Percentiles rank a stretch among this genome's conserved stretches.
Conservation (phyloP, 352 stramenopile genomes). For the Globisporangium acanthophoron region DNA sequence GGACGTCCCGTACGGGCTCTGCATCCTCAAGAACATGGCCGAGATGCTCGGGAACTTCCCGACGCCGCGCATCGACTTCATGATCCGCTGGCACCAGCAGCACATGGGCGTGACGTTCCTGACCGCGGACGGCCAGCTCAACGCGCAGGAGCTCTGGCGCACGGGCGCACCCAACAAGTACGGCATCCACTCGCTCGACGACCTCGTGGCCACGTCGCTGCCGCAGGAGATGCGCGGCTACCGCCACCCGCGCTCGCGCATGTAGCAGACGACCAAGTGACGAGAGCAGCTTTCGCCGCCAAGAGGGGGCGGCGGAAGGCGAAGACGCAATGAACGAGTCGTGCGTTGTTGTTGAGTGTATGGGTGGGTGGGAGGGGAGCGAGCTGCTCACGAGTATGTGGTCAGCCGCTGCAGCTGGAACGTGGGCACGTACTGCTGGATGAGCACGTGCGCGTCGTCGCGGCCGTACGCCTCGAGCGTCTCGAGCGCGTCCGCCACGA, state of each 20-base stretch:
- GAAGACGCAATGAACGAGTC: too few relatives aligned
- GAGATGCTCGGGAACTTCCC: conserved; percentile 92
- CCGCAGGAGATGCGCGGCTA: conserved; percentile 85
- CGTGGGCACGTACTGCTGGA: conserved; percentile 73
- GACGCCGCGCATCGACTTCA: conserved; percentile 90
- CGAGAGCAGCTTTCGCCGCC: too few relatives aligned
- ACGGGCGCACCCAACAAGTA: conserved; percentile 90
- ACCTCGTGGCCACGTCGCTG: conserved; percentile 88
- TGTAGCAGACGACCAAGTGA: conserved; percentile 24
- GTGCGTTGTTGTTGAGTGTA: neutral
- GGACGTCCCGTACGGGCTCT: conserved; percentile 90
- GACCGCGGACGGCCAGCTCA: conserved; percentile 82
- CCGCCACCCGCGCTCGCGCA: conserved; percentile 83
- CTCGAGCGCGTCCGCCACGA: conserved; percentile 65
- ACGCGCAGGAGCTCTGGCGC: conserved; percentile 82
- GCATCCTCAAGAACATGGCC: conserved; percentile 92
- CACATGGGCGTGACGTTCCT: conserved; percentile 89
- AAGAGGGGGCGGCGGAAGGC: too few relatives aligned
- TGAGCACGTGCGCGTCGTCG: conserved; percentile 59
- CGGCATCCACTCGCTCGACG: conserved; percentile 86
- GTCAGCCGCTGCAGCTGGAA: conserved; percentile 34
- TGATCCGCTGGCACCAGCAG: conserved; percentile 93
- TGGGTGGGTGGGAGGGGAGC: too few relatives aligned
- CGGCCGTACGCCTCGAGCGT: conserved; percentile 66
- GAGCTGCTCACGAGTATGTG: too few relatives aligned